Percentiles rank a stretch among this genome's conserved stretches.
Conservation (phyloP, 768 basidiomycete genomes). For the Saitozyma podzolica region DNA sequence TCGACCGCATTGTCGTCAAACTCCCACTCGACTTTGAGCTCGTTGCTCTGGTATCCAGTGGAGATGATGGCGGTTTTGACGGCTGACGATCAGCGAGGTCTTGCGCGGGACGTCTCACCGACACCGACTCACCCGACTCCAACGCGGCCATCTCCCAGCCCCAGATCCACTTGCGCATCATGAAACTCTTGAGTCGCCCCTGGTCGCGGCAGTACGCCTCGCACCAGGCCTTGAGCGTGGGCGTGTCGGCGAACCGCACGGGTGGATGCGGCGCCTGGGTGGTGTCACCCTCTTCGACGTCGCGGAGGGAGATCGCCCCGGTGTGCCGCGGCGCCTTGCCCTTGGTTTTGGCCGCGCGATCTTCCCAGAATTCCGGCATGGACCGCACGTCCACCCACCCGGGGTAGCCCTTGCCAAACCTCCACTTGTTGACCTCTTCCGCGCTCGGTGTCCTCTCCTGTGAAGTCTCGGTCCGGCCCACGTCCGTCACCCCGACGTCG, state of each 20-base stretch:
- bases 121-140: slow-evolving; percentile 26
- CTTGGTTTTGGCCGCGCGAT: slow-evolving; percentile 17
- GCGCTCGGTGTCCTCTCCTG: slow-evolving; percentile 5
- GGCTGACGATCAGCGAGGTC: slow-evolving; percentile 14
- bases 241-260: neutral
- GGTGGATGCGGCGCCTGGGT: neutral
- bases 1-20: slow-evolving; percentile 59
- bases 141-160: slow-evolving; percentile 62
- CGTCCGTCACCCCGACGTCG: slow-evolving; percentile 6
- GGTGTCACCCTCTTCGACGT: slow-evolving; percentile 48
- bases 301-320: slow-evolving; percentile 57
- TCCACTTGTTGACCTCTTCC: slow-evolving; percentile 13
- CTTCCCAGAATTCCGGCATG: slow-evolving; percentile 4
- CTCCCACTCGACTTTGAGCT: slow-evolving; percentile 60
- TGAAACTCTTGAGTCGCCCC: slow-evolving; percentile 73
- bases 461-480: slow-evolving; percentile 11
- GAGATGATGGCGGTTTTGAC: slow-evolving; percentile 28
- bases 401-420: slow-evolving; percentile 30
- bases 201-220: slow-evolving; percentile 74
- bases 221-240: slow-evolving; percentile 68
- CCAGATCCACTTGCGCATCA: slow-evolving; percentile 66
- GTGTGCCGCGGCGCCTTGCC: slow-evolving; percentile 1
- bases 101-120: neutral
- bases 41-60: slow-evolving; percentile 33
- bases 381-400: slow-evolving; percentile 52